These are phyloP conservation scores for Lasiosphaeriaceae sp. DNA, from an alignment of 495 filamentous ascomycete genomes.

Conservation along the genomic window DNA sequence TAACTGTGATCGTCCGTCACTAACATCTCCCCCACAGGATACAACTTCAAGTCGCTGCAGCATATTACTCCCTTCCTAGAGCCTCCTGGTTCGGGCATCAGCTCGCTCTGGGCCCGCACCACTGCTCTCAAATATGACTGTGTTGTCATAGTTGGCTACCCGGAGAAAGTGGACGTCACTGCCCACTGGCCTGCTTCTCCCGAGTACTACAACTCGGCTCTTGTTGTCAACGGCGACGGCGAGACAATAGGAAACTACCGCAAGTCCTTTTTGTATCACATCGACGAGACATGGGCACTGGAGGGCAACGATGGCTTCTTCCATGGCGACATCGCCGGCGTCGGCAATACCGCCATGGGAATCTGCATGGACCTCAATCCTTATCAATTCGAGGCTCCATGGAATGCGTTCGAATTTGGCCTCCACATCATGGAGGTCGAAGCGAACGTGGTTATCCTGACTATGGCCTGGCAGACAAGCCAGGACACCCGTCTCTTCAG, in stretches of 20 bases:
- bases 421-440: constrained; percentile 62
- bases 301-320: constrained; percentile 66
- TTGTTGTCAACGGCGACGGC: constrained; percentile 70
- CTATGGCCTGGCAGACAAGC: constrained; percentile 84
- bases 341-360: constrained; percentile 66
- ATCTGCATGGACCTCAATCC: constrained; percentile 82
- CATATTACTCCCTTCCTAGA: constrained; percentile 82
- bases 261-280: constrained; percentile 84
- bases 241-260: constrained; percentile 77
- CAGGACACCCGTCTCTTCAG: constrained; percentile 45
- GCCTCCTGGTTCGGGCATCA: constrained; percentile 65
- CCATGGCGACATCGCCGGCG: constrained; percentile 42
- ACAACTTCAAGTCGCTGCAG: constrained; percentile 79
- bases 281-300: constrained; percentile 64
- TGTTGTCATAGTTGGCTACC: constrained; percentile 85
- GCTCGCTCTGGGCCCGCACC: constrained; percentile 73
- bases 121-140: constrained; percentile 70
- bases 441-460: constrained; percentile 71
- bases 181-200: constrained; percentile 44
- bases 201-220: constrained; percentile 76
- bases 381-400: constrained; percentile 74
- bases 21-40: constrained; percentile 53
- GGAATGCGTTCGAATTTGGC: constrained; percentile 81
- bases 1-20: background rate
- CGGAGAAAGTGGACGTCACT: constrained; percentile 60